Evolutionary conservation across 2,329 filamentous ascomycete species (phyloP).

Genomic region (Blumeriella jaapii): DNA sequence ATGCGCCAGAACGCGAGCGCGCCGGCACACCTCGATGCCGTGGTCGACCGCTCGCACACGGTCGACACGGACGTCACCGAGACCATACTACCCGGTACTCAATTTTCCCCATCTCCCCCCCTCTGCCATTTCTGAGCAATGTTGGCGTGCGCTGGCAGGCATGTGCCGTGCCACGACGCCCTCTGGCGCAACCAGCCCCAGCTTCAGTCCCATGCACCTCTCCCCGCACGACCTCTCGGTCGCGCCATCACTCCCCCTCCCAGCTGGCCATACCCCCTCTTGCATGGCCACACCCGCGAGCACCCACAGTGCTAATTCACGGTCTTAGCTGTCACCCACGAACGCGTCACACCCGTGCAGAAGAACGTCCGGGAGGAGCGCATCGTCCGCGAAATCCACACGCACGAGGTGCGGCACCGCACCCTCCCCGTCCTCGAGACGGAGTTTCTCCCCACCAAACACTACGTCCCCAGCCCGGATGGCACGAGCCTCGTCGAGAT

Average conservation of each 20-base stretch:
- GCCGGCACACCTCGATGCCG: constrained; percentile 15
- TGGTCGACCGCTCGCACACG: constrained; percentile 22
- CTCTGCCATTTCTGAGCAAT: constrained; percentile 6
- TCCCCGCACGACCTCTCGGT: constrained; percentile 8
- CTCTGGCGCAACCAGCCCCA: constrained; percentile 3
- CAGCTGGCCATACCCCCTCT: constrained; percentile 12
- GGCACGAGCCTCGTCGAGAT: constrained; percentile 35
- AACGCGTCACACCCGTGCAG: constrained; percentile 32
- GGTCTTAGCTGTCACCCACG: constrained; percentile 36
- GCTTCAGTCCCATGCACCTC: constrained; percentile 9
- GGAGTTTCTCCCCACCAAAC: constrained; percentile 39
- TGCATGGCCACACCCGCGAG: constrained; percentile 2
- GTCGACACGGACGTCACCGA: constrained; percentile 23
- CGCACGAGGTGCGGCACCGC: constrained; percentile 39
- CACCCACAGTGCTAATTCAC: constrained; percentile 15
- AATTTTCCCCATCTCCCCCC: constrained; percentile 4
- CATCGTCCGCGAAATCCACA: constrained; percentile 42
- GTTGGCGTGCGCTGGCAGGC: constrained; percentile 2
- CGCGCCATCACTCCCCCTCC: constrained; percentile 11
- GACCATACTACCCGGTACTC: constrained; percentile 23
- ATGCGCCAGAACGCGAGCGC: constrained; percentile 11
- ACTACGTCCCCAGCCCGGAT: constrained; percentile 30
- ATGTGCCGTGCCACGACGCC: constrained; percentile 2
- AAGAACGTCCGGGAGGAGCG: constrained; percentile 36
- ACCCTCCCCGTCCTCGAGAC: constrained; percentile 41